Conservation (phyloP, 352 stramenopile genomes). For the Thalassiosira mediterranea region DNA sequence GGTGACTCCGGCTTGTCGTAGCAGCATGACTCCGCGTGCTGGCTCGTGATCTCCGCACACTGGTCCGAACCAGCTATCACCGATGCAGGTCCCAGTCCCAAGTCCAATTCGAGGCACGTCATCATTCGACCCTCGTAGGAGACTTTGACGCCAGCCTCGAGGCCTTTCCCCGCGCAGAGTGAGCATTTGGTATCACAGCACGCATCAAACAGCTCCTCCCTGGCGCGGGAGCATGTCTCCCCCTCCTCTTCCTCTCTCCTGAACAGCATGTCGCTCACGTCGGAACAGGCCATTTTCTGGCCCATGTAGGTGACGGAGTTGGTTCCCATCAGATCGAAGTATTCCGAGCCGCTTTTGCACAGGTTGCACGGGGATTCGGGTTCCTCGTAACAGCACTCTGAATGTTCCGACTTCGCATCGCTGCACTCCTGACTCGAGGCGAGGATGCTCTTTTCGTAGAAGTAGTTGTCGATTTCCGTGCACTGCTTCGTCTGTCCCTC, state of each 20-base stretch:
- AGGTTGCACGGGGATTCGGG: constrained; percentile 53
- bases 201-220: constrained; percentile 47
- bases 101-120: constrained; percentile 61
- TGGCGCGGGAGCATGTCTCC: constrained; percentile 34
- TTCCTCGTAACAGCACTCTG: constrained; percentile 47
- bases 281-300: constrained; percentile 48
- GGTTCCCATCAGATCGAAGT: constrained; percentile 60
- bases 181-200: constrained; percentile 63
- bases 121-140: constrained; percentile 52
- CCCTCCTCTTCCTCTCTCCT: constrained; percentile 46
- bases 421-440: constrained; percentile 53
- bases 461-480: constrained; percentile 49
- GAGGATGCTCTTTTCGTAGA: constrained; percentile 56
- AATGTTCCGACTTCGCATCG: constrained; percentile 15
- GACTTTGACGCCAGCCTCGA: constrained; percentile 61
- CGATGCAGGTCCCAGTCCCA: constrained; percentile 40
- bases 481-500: constrained; percentile 57
- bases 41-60: constrained; percentile 34
- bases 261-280: constrained; percentile 53
- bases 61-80: constrained; percentile 46
- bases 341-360: constrained; percentile 46
- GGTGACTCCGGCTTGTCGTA: constrained; percentile 54
- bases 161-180: constrained; percentile 48
- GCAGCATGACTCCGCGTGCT: constrained; percentile 46
- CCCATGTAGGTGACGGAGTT: constrained; percentile 49